Base-by-base conservation (phyloP, 495 filamentous ascomycete genomes). In the Penicillium pancosmium region DNA sequence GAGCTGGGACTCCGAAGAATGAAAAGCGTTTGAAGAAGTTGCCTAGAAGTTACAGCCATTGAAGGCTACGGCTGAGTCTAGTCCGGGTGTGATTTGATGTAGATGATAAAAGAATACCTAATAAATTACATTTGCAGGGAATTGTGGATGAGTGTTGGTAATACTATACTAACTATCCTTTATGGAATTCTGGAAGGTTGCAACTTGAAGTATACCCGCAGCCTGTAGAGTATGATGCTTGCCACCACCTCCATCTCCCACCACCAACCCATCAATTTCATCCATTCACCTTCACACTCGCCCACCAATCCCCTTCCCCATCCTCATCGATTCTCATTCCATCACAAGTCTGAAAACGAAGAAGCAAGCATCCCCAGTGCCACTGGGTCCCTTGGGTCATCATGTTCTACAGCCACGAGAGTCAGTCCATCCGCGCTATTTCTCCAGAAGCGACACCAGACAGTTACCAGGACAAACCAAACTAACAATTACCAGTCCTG, bases 321-420 rank as follows among this genome's bases (percentile, higher is more conserved):
- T 44, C 16, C n/a, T 44, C 16, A 9, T 18, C 0, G 7, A 44
- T 16, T 16, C 41, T n/a, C 41, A 12, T 16, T 44, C 16, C 15
- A 38, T n/a, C 15, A 4, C 1, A 4, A 38, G 4, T 38, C 11
- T 38, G 15, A 38, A 38, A 4, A 10, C 36, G 2, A 38, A 38
- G 12, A 13, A n/a, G 5, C 36, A 12, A 38, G 10, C 11, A 38
- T 9, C 33, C 11, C 49, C 21, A 48, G 16, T 19, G 11, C 31
- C 15, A 34, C 12, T 9, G 16, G 25, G 8, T 31, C 27, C 27
- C 6, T 31, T 31, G 27, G 27, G 1, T 15, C 73, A 70, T 56
- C 57, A 96, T 96, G 92, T 96, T 96, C 67, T 96, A 95, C 73
- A 94, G 89, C 67, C 89, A 94, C 73, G 92, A 95, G 73, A 90